A percentile compares a stretch with the other conserved stretches of the same genome.
phyloP scores from a whole-genome alignment of 495 filamentous ascomycete species.

The Bacidia gigantensis region DNA sequence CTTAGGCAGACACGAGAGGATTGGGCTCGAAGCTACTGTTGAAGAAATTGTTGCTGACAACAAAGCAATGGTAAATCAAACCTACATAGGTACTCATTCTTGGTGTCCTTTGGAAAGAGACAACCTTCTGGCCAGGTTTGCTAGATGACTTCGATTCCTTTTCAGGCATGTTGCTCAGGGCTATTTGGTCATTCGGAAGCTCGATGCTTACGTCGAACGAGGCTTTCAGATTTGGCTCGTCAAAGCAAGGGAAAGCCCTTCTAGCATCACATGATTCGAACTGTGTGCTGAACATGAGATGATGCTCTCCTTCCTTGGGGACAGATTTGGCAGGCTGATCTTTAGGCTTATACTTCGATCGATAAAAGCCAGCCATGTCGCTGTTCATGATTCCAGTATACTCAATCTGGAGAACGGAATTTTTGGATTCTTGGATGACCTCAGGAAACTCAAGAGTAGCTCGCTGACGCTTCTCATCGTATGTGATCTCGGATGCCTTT shows the following conservation, averaged over 20 bases:
- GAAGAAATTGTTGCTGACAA: neutral
- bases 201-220: constrained; percentile 89
- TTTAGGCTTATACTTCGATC: constrained; percentile 79
- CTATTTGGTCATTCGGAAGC: constrained; percentile 71
- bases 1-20: too few relatives aligned
- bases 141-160: constrained; percentile 43
- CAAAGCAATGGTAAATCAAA: neutral
- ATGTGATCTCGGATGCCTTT: constrained; percentile 51
- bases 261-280: constrained; percentile 95
- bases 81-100: constrained; percentile 81
- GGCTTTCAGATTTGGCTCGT: constrained; percentile 93
- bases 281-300: constrained; percentile 93
- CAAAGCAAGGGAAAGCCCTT: constrained; percentile 91
- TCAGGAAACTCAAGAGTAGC: constrained; percentile 57
- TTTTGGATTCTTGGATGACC: constrained; percentile 45
- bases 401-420: constrained; percentile 53
- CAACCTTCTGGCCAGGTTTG: constrained; percentile 53
- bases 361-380: constrained; percentile 92
- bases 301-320: constrained; percentile 60
- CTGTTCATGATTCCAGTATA: constrained; percentile 86
- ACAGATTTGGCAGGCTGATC: constrained; percentile 55
- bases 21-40: too few relatives aligned
- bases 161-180: constrained; percentile 88
- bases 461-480: constrained; percentile 69
- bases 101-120: constrained; percentile 75